Conservation (phyloP, 2,329 filamentous ascomycete genomes). For the Grosmannia huntii region DNA sequence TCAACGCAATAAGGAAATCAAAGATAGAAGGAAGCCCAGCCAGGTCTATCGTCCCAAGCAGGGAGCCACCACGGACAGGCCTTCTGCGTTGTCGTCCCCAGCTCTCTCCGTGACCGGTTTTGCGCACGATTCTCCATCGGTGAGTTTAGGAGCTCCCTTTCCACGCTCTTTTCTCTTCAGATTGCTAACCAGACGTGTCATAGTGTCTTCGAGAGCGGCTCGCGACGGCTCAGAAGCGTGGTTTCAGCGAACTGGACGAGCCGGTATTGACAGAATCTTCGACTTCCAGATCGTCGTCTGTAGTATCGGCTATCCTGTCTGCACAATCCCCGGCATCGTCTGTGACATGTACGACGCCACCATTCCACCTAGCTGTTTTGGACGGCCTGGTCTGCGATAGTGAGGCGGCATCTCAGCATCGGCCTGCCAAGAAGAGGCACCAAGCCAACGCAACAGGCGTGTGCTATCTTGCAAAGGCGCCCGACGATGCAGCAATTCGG, state of each 20-base stretch:
- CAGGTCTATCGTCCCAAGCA: background rate
- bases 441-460: background rate
- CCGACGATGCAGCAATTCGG: background rate
- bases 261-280: background rate
- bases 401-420: background rate
- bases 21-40: background rate
- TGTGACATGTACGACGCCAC: background rate
- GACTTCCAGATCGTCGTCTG: background rate
- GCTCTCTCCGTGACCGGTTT: background rate
- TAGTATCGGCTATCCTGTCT: background rate
- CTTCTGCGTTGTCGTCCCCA: background rate
- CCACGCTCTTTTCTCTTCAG: background rate
- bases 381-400: background rate
- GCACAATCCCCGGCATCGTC: background rate
- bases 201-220: constrained; percentile 1
- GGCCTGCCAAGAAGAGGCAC: background rate
- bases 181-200: background rate
- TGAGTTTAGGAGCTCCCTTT: background rate
- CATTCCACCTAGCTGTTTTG: background rate
- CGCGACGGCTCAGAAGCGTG: background rate
- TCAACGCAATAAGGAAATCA: constrained; percentile 1
- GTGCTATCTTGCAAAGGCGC: background rate
- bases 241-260: background rate
- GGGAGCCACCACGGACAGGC: background rate
- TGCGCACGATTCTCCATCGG: background rate